Conservation (phyloP, 495 filamentous ascomycete species). For the Penicillium waksmanii region DNA sequence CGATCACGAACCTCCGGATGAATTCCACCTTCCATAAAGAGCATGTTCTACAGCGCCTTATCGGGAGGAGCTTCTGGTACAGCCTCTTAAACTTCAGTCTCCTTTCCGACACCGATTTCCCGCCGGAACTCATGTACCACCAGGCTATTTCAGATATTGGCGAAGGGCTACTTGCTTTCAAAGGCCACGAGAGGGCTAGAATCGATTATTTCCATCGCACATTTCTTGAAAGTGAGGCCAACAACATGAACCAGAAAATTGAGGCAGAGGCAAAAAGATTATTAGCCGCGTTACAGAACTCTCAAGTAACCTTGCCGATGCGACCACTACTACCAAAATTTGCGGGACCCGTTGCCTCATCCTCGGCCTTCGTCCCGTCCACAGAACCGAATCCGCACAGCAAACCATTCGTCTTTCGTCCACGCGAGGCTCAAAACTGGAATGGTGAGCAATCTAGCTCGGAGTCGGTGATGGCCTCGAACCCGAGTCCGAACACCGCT, state of each 20-base stretch:
- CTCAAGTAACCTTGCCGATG: no score
- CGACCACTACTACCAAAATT: no score
- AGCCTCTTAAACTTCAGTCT: conserved; percentile 5
- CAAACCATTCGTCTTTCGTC: no score
- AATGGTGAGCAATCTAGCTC: no score
- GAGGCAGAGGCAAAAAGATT: no score
- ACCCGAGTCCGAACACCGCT: no score
- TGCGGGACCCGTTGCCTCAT: no score
- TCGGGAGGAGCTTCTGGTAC: conserved; percentile 42
- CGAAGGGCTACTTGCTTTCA: conserved; percentile 15
- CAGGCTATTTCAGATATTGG: conserved; percentile 20
- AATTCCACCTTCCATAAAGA: background rate
- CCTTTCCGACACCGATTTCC: background rate
- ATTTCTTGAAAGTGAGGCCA: background rate
- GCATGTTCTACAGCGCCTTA: conserved; percentile 35
- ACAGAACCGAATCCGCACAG: no score
- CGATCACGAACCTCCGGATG: background rate
- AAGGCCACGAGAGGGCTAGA: conserved; percentile 13
- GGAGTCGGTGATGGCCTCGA: no score
- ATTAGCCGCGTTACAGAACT: no score
- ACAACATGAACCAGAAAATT: conserved; percentile 9
- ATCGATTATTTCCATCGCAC: conserved; percentile 3
- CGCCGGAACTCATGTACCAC: background rate
- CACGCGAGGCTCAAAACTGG: no score
- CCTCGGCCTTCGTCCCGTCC: no score